Evolutionary conservation across 352 stramenopile species (phyloP).

Genomic region (Phytophthora idaei): DNA sequence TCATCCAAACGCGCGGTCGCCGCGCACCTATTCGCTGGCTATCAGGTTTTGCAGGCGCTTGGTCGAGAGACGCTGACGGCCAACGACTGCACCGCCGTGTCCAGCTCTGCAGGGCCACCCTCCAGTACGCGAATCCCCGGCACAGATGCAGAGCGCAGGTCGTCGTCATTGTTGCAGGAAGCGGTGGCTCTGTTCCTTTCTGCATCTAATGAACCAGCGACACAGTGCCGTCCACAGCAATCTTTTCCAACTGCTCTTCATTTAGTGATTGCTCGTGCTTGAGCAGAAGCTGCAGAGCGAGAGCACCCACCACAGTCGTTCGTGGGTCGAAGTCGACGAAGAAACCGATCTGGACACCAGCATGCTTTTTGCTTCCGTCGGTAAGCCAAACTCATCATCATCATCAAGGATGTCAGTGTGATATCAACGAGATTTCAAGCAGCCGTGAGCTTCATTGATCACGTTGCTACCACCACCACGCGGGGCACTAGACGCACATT

Average conservation of each 20-base stretch:
- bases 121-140: slow-evolving; percentile 16
- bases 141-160: neutral
- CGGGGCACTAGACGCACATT: slow-evolving; percentile 67
- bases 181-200: slow-evolving; percentile 68
- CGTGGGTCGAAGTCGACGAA: slow-evolving; percentile 72
- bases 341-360: slow-evolving; percentile 72
- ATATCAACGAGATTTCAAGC: slow-evolving; percentile 81
- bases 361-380: slow-evolving; percentile 53
- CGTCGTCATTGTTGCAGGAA: slow-evolving; percentile 8
- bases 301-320: slow-evolving; percentile 74
- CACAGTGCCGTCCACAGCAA: slow-evolving; percentile 67
- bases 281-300: slow-evolving; percentile 69
- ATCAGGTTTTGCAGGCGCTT: slow-evolving; percentile 65
- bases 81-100: slow-evolving; percentile 1
- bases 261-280: slow-evolving; percentile 63
- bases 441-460: slow-evolving; percentile 66
- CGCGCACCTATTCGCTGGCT: slow-evolving; percentile 50
- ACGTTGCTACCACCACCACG: slow-evolving; percentile 59
- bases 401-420: slow-evolving; percentile 51
- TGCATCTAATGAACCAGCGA: slow-evolving; percentile 86
- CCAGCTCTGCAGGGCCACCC: slow-evolving; percentile 49
- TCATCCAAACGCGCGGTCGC: slow-evolving; percentile 51
- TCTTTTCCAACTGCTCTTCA: slow-evolving; percentile 65
- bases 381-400: slow-evolving; percentile 50
- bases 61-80: slow-evolving; percentile 49